Percentiles rank a stretch among this genome's conserved stretches.
These are phyloP conservation scores for Eucalyptus regnans DNA, from an alignment of 345 rosid species.

Conservation along the genomic window DNA sequence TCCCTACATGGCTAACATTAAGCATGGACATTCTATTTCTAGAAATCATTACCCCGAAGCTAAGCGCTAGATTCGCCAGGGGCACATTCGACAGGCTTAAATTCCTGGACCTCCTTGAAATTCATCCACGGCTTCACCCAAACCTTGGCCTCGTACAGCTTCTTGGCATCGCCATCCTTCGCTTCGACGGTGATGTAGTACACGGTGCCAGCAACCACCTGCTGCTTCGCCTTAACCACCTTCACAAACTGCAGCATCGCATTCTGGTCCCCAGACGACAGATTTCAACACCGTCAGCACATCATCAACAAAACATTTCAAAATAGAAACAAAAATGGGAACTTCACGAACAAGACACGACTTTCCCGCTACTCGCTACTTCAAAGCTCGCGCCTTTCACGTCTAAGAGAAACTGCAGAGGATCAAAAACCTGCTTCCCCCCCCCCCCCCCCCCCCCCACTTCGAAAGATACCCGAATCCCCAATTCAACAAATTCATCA, in stretches of 20 bases:
- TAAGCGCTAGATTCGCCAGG: conserved; percentile 6
- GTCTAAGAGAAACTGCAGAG: background rate
- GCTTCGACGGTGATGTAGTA: conserved; percentile 71
- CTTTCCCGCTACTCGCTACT: background rate
- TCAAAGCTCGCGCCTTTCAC: background rate
- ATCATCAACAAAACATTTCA: background rate
- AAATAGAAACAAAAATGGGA: background rate
- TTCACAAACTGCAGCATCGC: conserved; percentile 35
- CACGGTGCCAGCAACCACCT: conserved; percentile 71
- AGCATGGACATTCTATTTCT: background rate
- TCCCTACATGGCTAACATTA: background rate
- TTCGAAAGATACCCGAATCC: background rate
- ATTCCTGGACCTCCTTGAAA: conserved; percentile 67
- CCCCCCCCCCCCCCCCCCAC: background rate
- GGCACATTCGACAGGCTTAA: conserved; percentile 43
- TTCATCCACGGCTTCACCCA: conserved; percentile 88
- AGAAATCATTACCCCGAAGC: background rate
- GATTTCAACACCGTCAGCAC: background rate
- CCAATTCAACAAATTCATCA: background rate
- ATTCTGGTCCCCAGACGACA: conserved; percentile 25
- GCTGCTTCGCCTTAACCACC: conserved; percentile 57
- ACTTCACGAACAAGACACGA: background rate
- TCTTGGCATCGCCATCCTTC: conserved; percentile 42
- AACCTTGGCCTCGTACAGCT: conserved; percentile 77
- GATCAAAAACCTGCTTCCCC: background rate